A percentile compares a stretch with the other conserved stretches of the same genome.
These are phyloP conservation scores for Hemisphaericaspora xylanilytica DNA, from an alignment of 1,139 yeast genomes.

Conservation along the genomic window DNA sequence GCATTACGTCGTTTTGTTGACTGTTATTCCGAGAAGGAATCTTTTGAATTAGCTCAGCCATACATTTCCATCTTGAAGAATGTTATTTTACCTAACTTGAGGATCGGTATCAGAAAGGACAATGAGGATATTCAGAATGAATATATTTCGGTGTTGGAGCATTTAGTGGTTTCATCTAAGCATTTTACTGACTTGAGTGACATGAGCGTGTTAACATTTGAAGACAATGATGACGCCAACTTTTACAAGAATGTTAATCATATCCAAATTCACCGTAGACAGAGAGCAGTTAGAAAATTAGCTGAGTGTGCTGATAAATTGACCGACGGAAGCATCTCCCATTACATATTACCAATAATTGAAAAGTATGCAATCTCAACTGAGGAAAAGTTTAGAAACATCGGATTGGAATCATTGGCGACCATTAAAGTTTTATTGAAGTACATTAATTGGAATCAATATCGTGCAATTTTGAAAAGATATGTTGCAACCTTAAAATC, in stretches of 20 bases:
- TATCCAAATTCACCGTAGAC: conserved; percentile 83
- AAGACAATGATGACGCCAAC: conserved; percentile 79
- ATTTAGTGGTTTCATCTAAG: conserved; percentile 53
- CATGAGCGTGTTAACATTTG: conserved; percentile 61
- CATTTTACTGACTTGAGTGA: conserved; percentile 58
- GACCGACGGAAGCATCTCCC: conserved; percentile 62
- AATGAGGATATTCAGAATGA: conserved; percentile 69
- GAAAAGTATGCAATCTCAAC: conserved; percentile 70
- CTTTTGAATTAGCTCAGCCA: conserved; percentile 32
- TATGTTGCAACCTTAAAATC: conserved; percentile 56
- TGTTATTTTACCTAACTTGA: conserved; percentile 62
- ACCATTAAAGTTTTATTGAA: conserved; percentile 61
- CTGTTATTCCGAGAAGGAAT: conserved; percentile 36
- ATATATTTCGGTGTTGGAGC: conserved; percentile 63
- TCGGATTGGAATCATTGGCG: conserved; percentile 70
- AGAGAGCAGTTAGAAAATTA: conserved; percentile 71
- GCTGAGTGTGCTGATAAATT: conserved; percentile 40
- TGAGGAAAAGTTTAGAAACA: conserved; percentile 64
- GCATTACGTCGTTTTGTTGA: conserved; percentile 67
- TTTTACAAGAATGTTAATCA: conserved; percentile 81
- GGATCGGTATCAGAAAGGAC: conserved; percentile 62
- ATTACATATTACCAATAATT: conserved; percentile 77
- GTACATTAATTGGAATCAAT: conserved; percentile 76
- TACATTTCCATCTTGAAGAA: conserved; percentile 50
- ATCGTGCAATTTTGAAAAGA: conserved; percentile 69